These are phyloP conservation scores for Xanthoconium purpureum DNA, from an alignment of 768 basidiomycete species.

Conservation along the genomic window DNA sequence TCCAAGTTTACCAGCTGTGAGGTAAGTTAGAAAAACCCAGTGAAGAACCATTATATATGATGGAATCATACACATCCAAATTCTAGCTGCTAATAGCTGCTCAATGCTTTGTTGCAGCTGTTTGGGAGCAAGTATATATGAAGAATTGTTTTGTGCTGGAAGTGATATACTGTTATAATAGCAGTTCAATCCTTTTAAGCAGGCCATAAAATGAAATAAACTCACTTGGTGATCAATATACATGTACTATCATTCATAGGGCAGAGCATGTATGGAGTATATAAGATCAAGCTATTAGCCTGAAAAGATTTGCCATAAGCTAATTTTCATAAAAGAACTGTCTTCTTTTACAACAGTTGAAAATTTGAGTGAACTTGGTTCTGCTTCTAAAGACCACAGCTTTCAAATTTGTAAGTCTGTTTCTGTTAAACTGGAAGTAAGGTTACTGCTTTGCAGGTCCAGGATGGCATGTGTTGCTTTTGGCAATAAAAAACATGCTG, in stretches of 20 bases:
- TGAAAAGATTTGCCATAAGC: constrained; percentile 13
- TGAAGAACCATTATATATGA: no score
- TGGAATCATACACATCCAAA: constrained; percentile 18
- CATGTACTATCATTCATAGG: background rate
- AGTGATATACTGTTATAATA: background rate
- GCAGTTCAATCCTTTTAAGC: no score
- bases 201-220: background rate
- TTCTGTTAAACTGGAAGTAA: background rate
- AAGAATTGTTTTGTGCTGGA: no score
- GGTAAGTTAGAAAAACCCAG: constrained; percentile 8
- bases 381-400: no score
- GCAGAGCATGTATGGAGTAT: background rate
- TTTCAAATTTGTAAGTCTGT: background rate
- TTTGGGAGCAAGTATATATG: background rate
- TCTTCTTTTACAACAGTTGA: no score
- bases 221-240: background rate
- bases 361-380: no score
- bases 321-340: no score
- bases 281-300: background rate
- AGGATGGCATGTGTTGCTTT: background rate
- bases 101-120: constrained; percentile 3
- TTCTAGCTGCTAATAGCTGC: background rate
- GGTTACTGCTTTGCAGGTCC: background rate
- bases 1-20: no score
- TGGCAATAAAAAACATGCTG: background rate